phyloP scores from a whole-genome alignment of 805 yeast species.

The Clavispora vitiphila region DNA sequence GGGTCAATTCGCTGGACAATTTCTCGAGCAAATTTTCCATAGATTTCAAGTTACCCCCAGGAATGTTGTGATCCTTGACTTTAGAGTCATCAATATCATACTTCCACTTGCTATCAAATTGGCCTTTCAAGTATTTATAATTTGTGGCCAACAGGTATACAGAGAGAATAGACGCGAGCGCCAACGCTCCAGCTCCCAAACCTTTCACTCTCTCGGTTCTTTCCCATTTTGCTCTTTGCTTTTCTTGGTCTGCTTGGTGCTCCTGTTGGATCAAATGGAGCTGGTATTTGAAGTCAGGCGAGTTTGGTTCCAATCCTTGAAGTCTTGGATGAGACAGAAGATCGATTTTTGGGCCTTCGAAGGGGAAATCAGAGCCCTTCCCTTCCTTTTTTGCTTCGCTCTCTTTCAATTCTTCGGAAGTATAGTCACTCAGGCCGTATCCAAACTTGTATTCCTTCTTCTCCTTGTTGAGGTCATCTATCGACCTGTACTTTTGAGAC shows the following conservation, averaged over 20 bases:
- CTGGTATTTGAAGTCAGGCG: slow-evolving; percentile 35
- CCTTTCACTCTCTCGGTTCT: slow-evolving; percentile 42
- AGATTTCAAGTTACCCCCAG: slow-evolving; percentile 23
- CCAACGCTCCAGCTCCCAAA: slow-evolving; percentile 35
- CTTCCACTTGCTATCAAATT: slow-evolving; percentile 27
- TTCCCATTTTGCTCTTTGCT: slow-evolving; percentile 30
- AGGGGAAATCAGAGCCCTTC: neutral
- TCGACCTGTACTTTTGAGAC: slow-evolving; percentile 12
- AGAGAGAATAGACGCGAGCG: slow-evolving; percentile 35
- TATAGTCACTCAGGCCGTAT: slow-evolving; percentile 17
- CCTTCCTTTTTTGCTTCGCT: slow-evolving; percentile 1
- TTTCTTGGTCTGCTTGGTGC: slow-evolving; percentile 21
- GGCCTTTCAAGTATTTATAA: slow-evolving; percentile 35
- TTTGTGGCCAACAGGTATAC: slow-evolving; percentile 40
- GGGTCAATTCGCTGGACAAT: slow-evolving; percentile 20
- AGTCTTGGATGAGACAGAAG: slow-evolving; percentile 26
- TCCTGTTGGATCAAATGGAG: slow-evolving; percentile 25
- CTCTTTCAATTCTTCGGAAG: slow-evolving; percentile 5
- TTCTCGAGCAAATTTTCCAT: slow-evolving; percentile 22
- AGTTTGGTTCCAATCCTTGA: slow-evolving; percentile 21
- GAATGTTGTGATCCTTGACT: slow-evolving; percentile 29
- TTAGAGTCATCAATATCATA: slow-evolving; percentile 35
- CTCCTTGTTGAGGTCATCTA: slow-evolving; percentile 36
- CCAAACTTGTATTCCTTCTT: slow-evolving; percentile 29
- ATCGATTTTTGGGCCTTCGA: slow-evolving; percentile 4